phyloP scores from a whole-genome alignment of 208 protist genomes.

The Leptomonas pyrrhocoris region DNA sequence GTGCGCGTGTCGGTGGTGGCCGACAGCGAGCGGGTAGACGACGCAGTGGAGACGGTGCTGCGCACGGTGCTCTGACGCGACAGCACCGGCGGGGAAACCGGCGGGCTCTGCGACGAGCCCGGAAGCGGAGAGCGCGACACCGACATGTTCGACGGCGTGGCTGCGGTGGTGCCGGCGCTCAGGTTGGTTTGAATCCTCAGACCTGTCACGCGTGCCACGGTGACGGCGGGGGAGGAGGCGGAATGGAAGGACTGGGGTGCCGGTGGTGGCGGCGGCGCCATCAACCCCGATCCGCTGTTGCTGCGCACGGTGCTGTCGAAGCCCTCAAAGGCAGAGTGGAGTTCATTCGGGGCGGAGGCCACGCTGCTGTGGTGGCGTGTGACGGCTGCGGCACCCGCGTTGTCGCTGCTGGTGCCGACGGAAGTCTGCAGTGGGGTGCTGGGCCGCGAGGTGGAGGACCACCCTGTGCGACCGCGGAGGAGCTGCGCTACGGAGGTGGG shows the following conservation, averaged over 20 bases:
- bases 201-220: neutral
- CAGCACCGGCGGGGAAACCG: neutral
- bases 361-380: neutral
- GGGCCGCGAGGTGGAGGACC: constrained; percentile 5
- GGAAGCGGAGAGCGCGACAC: neutral
- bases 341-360: neutral
- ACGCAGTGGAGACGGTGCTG: constrained; percentile 2
- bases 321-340: constrained; percentile 20
- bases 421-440: constrained; percentile 1
- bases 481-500: neutral
- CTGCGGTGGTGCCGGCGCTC: neutral
- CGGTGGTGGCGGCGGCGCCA: neutral
- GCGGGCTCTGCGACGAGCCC: neutral
- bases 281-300: neutral
- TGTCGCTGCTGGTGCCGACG: neutral
- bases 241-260: neutral
- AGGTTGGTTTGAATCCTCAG: neutral
- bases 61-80: constrained; percentile 3
- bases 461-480: neutral
- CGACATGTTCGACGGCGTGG: neutral
- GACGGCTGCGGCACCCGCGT: neutral
- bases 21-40: neutral
- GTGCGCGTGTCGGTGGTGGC: neutral
- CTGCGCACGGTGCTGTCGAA: constrained; percentile 18
- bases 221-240: neutral